Evolutionary conservation across 2,329 filamentous ascomycete genomes (phyloP).

Genomic region (Tolypocladium tundrense): DNA sequence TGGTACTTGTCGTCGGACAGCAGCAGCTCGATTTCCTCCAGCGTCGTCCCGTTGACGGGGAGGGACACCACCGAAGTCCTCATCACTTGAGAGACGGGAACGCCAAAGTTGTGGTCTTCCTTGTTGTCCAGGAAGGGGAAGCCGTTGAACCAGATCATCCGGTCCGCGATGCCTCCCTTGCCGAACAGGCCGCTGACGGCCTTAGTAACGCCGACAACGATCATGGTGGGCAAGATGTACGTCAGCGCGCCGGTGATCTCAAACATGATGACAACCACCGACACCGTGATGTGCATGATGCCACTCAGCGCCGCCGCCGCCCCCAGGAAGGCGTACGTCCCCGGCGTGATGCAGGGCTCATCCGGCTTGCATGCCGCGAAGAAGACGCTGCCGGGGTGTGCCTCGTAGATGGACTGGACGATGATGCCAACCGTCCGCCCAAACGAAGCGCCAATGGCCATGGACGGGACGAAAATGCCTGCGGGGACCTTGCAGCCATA

Average conservation of each 20-base stretch:
- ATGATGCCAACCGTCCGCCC: conserved; percentile 90
- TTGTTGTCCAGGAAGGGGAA: conserved; percentile 97
- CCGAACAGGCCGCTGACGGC: conserved; percentile 82
- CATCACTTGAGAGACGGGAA: conserved; percentile 88
- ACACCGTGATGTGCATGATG: conserved; percentile 97
- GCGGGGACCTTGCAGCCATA: conserved; percentile 98
- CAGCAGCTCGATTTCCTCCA: conserved; percentile 68
- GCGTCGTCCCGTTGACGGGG: conserved; percentile 60
- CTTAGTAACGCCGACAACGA: conserved; percentile 95
- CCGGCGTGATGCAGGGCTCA: conserved; percentile 90
- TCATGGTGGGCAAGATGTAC: conserved; percentile 97
- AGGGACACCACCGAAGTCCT: conserved; percentile 64
- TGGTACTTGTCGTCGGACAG: conserved; percentile 74
- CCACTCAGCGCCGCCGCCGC: conserved; percentile 85
- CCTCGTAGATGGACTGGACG: conserved; percentile 80
- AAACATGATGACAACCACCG: conserved; percentile 98
- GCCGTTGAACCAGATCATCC: conserved; percentile 98
- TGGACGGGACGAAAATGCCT: conserved; percentile 95
- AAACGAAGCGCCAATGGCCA: conserved; percentile 93
- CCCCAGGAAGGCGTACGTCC: conserved; percentile 92
- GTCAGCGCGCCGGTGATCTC: conserved; percentile 94
- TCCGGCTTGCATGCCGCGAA: conserved; percentile 86
- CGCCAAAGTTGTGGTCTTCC: conserved; percentile 92
- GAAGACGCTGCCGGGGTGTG: conserved; percentile 71
- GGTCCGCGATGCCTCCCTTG: conserved; percentile 93